phyloP scores from a whole-genome alignment of 2,329 filamentous ascomycete species.

The Microdochium bolleyi region DNA sequence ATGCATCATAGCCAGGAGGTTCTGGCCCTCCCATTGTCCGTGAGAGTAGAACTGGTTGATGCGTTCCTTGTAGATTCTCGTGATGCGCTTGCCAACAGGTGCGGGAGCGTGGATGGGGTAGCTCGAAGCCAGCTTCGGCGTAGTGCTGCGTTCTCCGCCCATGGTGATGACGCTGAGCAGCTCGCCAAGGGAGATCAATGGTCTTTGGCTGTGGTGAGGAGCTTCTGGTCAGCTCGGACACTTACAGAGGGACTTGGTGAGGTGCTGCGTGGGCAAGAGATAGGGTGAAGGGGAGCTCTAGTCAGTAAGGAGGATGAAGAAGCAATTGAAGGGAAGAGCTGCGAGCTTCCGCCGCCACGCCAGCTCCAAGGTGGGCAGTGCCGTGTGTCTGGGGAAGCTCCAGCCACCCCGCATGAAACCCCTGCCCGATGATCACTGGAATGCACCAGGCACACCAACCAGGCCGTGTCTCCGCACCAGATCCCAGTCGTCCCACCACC shows the following conservation, averaged over 20 bases:
- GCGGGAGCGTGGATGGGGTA: constrained; percentile 43
- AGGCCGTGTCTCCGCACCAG: not conserved
- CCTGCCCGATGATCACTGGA: not conserved
- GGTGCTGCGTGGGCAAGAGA: not conserved
- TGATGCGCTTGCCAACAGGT: constrained; percentile 71
- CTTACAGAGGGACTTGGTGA: not conserved
- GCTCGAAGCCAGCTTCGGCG: constrained; percentile 34
- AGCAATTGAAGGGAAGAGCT: not conserved
- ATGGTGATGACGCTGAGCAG: constrained; percentile 24
- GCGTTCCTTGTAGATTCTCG: constrained; percentile 76
- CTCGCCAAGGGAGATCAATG: not conserved
- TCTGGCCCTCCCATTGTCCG: constrained; percentile 72
- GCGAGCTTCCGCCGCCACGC: not conserved
- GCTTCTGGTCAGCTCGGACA: not conserved
- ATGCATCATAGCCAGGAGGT: constrained; percentile 67
- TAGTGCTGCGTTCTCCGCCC: constrained; percentile 38
- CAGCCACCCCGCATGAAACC: not conserved
- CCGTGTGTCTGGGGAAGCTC: not conserved
- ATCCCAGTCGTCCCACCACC: not conserved
- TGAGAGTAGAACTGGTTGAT: constrained; percentile 71
- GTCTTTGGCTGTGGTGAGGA: not conserved
- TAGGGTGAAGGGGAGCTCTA: not conserved
- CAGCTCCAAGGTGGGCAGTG: not conserved
- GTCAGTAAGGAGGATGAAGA: not conserved
- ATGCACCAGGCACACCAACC: not conserved